Evolutionary conservation across 1,284 basidiomycete genomes (phyloP).

Genomic region (Malassezia globosa): DNA sequence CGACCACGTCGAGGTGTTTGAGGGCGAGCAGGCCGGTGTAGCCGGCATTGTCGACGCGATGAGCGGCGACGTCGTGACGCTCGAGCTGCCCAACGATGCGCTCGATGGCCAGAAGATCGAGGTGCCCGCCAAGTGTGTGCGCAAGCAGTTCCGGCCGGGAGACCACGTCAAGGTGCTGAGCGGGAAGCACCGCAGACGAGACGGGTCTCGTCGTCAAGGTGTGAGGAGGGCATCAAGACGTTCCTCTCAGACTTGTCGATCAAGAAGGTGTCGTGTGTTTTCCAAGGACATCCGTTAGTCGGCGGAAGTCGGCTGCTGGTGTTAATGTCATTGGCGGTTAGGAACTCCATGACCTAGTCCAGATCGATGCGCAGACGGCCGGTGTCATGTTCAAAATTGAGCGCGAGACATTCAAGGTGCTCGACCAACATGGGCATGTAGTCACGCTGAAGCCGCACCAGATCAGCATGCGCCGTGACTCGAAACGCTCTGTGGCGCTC

Average conservation of each 20-base stretch:
- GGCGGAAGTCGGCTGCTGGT: constrained; percentile 81
- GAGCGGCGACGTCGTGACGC: constrained; percentile 71
- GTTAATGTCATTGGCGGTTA: constrained; percentile 83
- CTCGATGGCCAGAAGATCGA: constrained; percentile 70
- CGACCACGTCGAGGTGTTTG: constrained; percentile 92
- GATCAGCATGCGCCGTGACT: constrained; percentile 73
- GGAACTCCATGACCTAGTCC: constrained; percentile 89
- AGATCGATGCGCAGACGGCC: constrained; percentile 83
- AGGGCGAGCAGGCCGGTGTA: constrained; percentile 87
- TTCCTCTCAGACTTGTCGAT: constrained; percentile 95
- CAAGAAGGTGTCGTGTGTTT: constrained; percentile 91
- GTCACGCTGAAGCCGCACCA: constrained; percentile 86
- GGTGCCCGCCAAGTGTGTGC: constrained; percentile 73
- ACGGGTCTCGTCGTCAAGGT: constrained; percentile 92
- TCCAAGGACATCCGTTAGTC: constrained; percentile 94
- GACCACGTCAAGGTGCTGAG: constrained; percentile 98
- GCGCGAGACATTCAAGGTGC: constrained; percentile 80
- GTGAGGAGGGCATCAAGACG: constrained; percentile 67
- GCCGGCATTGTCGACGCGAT: constrained; percentile 85
- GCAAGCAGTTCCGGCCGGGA: constrained; percentile 89
- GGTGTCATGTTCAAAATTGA: constrained; percentile 98
- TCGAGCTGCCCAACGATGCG: constrained; percentile 64
- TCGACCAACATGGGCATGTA: constrained; percentile 77
- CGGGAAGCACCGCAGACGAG: constrained; percentile 84
- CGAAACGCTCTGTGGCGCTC: constrained; percentile 70